These are phyloP conservation scores for Ascobolus immersus DNA, from an alignment of 495 filamentous ascomycete genomes.

Conservation along the genomic window DNA sequence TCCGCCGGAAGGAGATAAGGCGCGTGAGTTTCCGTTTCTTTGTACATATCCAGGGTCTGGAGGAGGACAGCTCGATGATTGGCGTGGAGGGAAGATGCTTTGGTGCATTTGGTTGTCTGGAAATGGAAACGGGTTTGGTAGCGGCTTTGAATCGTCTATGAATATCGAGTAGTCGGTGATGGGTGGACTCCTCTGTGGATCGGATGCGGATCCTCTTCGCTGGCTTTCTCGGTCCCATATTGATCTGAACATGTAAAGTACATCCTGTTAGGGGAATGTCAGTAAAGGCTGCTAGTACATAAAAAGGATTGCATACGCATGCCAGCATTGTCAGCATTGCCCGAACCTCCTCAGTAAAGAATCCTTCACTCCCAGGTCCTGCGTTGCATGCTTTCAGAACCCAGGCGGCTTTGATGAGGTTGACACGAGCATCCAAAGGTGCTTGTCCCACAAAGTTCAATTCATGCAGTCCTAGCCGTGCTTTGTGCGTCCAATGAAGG, in stretches of 20 bases:
- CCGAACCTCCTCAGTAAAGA: conserved; percentile 8
- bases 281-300: neutral
- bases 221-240: no score
- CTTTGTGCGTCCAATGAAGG: conserved; percentile 7
- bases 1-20: no score
- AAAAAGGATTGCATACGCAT: conserved; percentile 2
- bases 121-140: no score
- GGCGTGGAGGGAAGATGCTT: no score
- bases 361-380: neutral
- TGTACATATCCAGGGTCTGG: no score
- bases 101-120: no score
- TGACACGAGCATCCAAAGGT: conserved; percentile 6
- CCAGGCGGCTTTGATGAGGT: conserved; percentile 11
- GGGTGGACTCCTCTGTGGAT: no score
- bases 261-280: conserved; percentile 3
- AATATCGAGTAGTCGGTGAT: no score
- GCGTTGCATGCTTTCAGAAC: conserved; percentile 3
- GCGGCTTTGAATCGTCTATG: no score
- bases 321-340: conserved; percentile 7
- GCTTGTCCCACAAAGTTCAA: neutral
- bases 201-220: no score
- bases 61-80: no score
- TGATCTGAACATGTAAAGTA: conserved; percentile 7
- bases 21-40: no score
- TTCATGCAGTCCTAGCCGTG: conserved; percentile 1